These are phyloP conservation scores for Penicillium macrosclerotiorum DNA, from an alignment of 495 filamentous ascomycete genomes.

Conservation along the genomic window DNA sequence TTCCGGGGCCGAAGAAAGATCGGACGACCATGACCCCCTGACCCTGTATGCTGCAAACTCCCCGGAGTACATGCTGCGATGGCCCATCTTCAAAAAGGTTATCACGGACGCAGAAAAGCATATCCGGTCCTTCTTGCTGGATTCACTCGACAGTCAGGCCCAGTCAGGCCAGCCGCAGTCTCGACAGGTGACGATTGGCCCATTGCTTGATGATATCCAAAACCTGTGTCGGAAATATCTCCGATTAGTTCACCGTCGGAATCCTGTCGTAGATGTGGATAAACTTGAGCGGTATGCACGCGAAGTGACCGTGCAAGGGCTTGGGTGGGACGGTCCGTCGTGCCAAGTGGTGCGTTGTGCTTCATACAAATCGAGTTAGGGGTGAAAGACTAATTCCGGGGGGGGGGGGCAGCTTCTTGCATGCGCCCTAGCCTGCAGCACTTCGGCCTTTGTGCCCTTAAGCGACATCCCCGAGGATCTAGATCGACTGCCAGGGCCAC, in stretches of 20 bases:
- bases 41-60: constrained; percentile 24
- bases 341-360: constrained; percentile 29
- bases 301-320: constrained; percentile 24
- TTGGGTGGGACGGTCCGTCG: constrained; percentile 26
- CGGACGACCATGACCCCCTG: constrained; percentile 20
- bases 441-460: constrained; percentile 16
- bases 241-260: constrained; percentile 16
- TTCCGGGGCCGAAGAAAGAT: constrained; percentile 16
- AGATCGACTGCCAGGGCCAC: constrained; percentile 18
- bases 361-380: background rate
- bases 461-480: constrained; percentile 16
- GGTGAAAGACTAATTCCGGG: constrained; percentile 3
- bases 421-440: constrained; percentile 23
- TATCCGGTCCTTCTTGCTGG: constrained; percentile 26
- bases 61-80: constrained; percentile 28
- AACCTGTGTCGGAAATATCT: constrained; percentile 19
- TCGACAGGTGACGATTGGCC: constrained; percentile 13
- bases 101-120: constrained; percentile 23
- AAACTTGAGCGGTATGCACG: constrained; percentile 22
- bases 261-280: constrained; percentile 22
- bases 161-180: constrained; percentile 3
- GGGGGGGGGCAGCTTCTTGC: constrained; percentile 18
- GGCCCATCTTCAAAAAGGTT: constrained; percentile 23
- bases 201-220: constrained; percentile 20
- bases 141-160: constrained; percentile 19